Conservation (phyloP, 73 alveolate species). For the Paramecium octaurelia region DNA sequence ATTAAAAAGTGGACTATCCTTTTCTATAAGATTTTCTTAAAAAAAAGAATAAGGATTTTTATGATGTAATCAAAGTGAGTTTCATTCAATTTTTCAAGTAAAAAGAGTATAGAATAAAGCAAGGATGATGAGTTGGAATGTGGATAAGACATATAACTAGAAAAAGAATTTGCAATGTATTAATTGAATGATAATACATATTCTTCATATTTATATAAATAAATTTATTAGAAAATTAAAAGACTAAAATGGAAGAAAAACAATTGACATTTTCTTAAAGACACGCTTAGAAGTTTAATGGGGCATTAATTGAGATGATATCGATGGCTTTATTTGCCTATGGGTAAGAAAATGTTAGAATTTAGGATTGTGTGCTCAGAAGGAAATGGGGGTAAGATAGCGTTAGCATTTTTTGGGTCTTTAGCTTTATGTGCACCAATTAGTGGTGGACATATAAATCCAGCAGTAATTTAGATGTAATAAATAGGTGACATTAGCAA, state of each 20-base stretch:
- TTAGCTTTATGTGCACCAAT: slow-evolving; percentile 48
- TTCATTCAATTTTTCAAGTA: no score
- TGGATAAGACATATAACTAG: neutral
- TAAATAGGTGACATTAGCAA: slow-evolving; percentile 29
- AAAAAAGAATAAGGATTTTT: neutral
- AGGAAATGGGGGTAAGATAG: slow-evolving; percentile 18
- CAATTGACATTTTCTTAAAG: neutral
- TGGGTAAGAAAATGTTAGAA: neutral
- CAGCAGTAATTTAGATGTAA: neutral
- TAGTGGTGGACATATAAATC: slow-evolving; percentile 47
- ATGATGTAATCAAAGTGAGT: neutral
- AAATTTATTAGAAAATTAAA: neutral
- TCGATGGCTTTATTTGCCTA: slow-evolving; percentile 39
- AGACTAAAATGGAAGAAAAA: neutral
- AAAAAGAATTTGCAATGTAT: neutral
- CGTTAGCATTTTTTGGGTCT: slow-evolving; percentile 44
- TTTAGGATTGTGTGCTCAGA: slow-evolving; percentile 35
- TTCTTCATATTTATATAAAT: neutral
- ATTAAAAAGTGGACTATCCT: no score
- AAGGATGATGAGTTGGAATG: neutral
- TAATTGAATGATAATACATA: neutral
- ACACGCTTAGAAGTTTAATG: neutral
- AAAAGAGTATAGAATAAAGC: no score
- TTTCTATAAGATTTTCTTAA: no score
- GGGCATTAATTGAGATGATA: slow-evolving; percentile 11